phyloP scores from a whole-genome alignment of 805 yeast species.

The Monosporozyma unispora region DNA sequence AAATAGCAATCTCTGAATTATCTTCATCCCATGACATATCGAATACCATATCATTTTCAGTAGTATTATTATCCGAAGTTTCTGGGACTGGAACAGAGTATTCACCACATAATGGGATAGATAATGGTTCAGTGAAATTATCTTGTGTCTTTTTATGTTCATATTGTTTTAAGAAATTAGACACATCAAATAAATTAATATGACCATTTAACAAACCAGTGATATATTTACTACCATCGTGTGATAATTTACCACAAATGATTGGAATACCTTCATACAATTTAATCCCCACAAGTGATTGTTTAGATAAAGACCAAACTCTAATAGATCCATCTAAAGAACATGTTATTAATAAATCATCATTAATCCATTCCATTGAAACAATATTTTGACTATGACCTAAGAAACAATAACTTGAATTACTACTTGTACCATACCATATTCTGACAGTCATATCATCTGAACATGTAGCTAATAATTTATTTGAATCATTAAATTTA shows the following conservation, averaged over 20 bases:
- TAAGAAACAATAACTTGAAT: conserved; percentile 38
- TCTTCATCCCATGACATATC: conserved; percentile 31
- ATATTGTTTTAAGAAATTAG: conserved; percentile 5
- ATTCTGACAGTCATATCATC: conserved; percentile 67
- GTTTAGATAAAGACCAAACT: conserved; percentile 47
- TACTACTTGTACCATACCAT: conserved; percentile 62
- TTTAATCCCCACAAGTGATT: conserved; percentile 21
- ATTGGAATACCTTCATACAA: conserved; percentile 46
- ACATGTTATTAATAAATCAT: conserved; percentile 38
- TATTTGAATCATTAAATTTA: conserved; percentile 41
- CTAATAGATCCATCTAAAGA: conserved; percentile 66
- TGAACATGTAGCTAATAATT: conserved; percentile 61
- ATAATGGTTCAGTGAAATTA: neutral
- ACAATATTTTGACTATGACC: conserved; percentile 56
- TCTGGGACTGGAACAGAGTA: conserved; percentile 9
- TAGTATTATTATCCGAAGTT: conserved; percentile 3
- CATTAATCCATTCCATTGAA: conserved; percentile 46
- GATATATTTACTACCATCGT: conserved; percentile 41
- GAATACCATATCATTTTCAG: conserved; percentile 23
- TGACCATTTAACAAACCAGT: conserved; percentile 61
- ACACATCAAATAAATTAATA: conserved; percentile 44
- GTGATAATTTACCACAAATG: conserved; percentile 44
- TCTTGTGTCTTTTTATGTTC: neutral
- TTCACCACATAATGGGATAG: conserved; percentile 11
- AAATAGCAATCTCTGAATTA: conserved; percentile 23